Conservation (phyloP, 2,329 filamentous ascomycete genomes). For the Ophiostoma fasciatum region DNA sequence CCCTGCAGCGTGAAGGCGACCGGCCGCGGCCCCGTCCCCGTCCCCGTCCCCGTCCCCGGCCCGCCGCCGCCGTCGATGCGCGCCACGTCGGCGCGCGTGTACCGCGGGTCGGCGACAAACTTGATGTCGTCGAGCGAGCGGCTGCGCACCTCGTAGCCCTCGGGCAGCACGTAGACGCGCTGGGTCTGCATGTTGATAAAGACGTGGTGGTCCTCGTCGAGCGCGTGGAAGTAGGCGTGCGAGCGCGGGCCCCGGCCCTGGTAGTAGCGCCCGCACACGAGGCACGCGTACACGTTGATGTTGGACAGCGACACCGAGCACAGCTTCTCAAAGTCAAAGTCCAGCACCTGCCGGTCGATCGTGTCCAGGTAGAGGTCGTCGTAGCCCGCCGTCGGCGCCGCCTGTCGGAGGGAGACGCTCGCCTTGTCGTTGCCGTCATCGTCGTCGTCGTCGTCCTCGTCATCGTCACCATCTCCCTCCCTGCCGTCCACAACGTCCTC, state of each 20-base stretch:
- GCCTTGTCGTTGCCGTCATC: slow-evolving; percentile 27
- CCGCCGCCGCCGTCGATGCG: slow-evolving; percentile 52
- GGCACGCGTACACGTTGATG: slow-evolving; percentile 96
- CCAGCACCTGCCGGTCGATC: slow-evolving; percentile 79
- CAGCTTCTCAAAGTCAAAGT: slow-evolving; percentile 98
- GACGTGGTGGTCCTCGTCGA: slow-evolving; percentile 91
- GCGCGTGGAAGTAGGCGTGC: slow-evolving; percentile 92
- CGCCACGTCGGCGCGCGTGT: slow-evolving; percentile 65
- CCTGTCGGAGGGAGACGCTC: slow-evolving; percentile 47
- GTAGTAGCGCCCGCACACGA: slow-evolving; percentile 96
- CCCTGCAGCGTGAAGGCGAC: slow-evolving; percentile 64
- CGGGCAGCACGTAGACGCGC: slow-evolving; percentile 80
- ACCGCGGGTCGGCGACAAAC: slow-evolving; percentile 85
- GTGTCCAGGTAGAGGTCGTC: slow-evolving; percentile 95
- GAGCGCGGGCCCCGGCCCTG: slow-evolving; percentile 88
- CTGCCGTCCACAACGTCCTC: background rate
- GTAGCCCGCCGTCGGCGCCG: slow-evolving; percentile 73
- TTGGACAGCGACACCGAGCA: slow-evolving; percentile 93
- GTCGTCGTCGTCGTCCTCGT: slow-evolving; percentile 22
- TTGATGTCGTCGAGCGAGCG: slow-evolving; percentile 96
- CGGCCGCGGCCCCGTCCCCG: slow-evolving; percentile 19
- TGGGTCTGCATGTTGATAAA: slow-evolving; percentile 96
- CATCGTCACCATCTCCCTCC: slow-evolving; percentile 14
- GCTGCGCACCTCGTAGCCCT: slow-evolving; percentile 92
- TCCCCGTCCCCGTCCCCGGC: slow-evolving; percentile 9